These are phyloP conservation scores for Backusella macrospora DNA, from an alignment of 192 early-diverging fungal species.

Conservation along the genomic window DNA sequence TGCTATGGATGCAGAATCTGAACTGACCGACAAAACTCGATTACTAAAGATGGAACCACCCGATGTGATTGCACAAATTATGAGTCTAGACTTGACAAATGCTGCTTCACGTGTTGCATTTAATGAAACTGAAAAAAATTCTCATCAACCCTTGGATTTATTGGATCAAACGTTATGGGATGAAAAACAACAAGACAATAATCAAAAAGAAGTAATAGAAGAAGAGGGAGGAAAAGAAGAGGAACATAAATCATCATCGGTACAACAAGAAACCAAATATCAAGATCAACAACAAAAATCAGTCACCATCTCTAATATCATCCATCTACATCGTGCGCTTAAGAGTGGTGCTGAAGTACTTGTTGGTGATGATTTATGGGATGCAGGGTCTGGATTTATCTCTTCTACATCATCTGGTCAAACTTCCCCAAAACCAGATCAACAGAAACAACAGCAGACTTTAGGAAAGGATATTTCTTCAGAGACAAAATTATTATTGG, in stretches of 20 bases:
- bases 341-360: conserved; percentile 48
- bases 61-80: conserved; percentile 60
- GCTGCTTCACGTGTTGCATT: conserved; percentile 46
- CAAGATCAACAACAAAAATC: not conserved
- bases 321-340: conserved; percentile 41
- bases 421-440: conserved; percentile 1
- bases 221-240: not conserved
- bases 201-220: conserved; percentile 13
- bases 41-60: conserved; percentile 64
- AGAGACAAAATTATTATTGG: conserved; percentile 35
- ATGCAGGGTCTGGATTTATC: not conserved
- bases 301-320: conserved; percentile 39
- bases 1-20: conserved; percentile 41
- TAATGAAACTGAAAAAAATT: not conserved
- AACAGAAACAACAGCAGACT: not conserved
- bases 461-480: not conserved
- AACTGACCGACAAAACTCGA: conserved; percentile 48
- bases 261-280: not conserved
- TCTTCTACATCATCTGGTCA: not conserved
- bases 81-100: conserved; percentile 59
- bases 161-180: conserved; percentile 37
- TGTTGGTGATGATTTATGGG: conserved; percentile 46
- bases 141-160: conserved; percentile 31
- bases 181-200: conserved; percentile 16
- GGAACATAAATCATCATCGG: not conserved